Evolutionary conservation across 495 filamentous ascomycete species (phyloP).

Genomic region (Pyronema domesticum): DNA sequence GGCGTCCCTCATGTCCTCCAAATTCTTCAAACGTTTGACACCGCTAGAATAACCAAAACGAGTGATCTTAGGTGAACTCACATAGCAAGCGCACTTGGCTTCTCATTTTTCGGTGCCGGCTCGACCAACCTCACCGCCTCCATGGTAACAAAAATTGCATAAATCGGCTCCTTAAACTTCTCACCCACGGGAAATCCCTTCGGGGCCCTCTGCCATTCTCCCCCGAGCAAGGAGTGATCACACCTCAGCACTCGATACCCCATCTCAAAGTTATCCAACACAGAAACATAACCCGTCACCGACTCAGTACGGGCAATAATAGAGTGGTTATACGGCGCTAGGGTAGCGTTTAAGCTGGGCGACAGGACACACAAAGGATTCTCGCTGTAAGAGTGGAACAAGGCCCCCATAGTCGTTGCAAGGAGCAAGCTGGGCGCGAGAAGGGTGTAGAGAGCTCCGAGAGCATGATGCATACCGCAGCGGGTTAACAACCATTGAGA

Average conservation of each 20-base stretch:
- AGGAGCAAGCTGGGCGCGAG: constrained; percentile 52
- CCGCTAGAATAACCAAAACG: background rate
- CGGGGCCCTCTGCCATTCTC: constrained; percentile 62
- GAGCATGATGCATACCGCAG: constrained; percentile 48
- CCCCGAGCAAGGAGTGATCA: constrained; percentile 83
- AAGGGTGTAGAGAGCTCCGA: constrained; percentile 43
- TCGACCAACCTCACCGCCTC: constrained; percentile 75
- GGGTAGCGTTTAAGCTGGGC: constrained; percentile 41
- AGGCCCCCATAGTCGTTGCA: constrained; percentile 21
- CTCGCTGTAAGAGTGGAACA: constrained; percentile 43
- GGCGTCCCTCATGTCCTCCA: too few species aligned
- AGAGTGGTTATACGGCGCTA: constrained; percentile 38
- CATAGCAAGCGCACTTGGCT: constrained; percentile 68
- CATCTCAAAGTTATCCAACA: constrained; percentile 52
- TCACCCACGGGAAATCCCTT: constrained; percentile 28
- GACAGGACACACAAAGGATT: constrained; percentile 52
- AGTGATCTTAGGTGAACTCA: constrained; percentile 26
- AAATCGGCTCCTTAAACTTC: constrained; percentile 63
- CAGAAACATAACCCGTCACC: constrained; percentile 77
- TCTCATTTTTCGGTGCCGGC: constrained; percentile 27
- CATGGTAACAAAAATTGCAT: constrained; percentile 79
- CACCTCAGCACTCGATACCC: constrained; percentile 74
- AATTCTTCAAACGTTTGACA: too few species aligned
- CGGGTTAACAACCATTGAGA: constrained; percentile 45
- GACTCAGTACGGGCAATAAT: constrained; percentile 69